These are phyloP conservation scores for Paramecium octaurelia DNA, from an alignment of 73 alveolate genomes.

Conservation along the genomic window DNA sequence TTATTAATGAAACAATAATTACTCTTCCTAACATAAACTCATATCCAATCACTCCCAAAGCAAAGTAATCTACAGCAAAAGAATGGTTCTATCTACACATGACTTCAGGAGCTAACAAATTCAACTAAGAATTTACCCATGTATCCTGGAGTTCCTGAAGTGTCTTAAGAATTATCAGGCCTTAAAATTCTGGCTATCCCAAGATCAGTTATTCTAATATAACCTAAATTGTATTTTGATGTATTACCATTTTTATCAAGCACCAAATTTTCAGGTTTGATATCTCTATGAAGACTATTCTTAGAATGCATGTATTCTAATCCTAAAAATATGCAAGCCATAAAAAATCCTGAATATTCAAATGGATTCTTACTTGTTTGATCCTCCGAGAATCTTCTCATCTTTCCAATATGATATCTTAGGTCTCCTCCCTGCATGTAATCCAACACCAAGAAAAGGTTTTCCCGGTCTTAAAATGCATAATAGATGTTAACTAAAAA, in stretches of 20 bases:
- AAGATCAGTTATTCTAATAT: slow-evolving; percentile 79
- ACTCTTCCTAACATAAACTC: slow-evolving; percentile 91
- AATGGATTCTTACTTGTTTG: slow-evolving; percentile 73
- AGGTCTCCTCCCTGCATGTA: slow-evolving; percentile 93
- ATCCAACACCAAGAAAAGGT: slow-evolving; percentile 86
- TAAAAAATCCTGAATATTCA: slow-evolving; percentile 70
- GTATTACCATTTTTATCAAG: slow-evolving; percentile 76
- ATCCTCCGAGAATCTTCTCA: slow-evolving; percentile 85
- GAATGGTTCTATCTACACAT: slow-evolving; percentile 88
- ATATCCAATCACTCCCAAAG: slow-evolving; percentile 87
- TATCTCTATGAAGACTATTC: slow-evolving; percentile 91
- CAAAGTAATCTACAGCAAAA: slow-evolving; percentile 78
- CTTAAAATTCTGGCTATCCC: slow-evolving; percentile 85
- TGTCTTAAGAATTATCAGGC: slow-evolving; percentile 80
- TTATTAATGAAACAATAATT: not conserved
- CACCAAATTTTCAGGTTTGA: slow-evolving; percentile 96
- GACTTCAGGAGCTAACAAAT: slow-evolving; percentile 85
- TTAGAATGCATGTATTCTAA: slow-evolving; percentile 89
- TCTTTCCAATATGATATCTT: slow-evolving; percentile 84
- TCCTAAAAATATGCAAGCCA: slow-evolving; percentile 84
- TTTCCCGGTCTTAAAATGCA: slow-evolving; percentile 92
- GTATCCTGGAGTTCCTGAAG: slow-evolving; percentile 93
- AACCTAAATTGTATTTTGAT: slow-evolving; percentile 8
- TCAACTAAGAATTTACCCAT: slow-evolving; percentile 64
- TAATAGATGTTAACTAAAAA: slow-evolving; percentile 89